Percentiles rank a stretch among this genome's conserved stretches.
phyloP scores from a whole-genome alignment of 768 basidiomycete genomes.

The Amanita thiersii region DNA sequence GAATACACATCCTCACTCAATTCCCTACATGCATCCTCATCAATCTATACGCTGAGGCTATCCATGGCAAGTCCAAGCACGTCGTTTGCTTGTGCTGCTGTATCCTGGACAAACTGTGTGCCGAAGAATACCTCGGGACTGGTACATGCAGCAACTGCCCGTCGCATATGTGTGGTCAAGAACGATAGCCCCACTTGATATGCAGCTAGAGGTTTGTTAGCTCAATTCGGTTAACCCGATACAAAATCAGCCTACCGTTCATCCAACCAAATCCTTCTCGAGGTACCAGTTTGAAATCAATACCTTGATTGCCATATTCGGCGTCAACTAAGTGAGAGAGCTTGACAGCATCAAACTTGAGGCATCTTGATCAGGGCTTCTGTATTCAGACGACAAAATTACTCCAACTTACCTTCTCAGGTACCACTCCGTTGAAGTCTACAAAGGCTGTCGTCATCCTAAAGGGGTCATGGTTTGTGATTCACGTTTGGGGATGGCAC shows the following conservation, averaged over 20 bases:
- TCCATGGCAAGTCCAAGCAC: slow-evolving; percentile 63
- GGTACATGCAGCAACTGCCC: slow-evolving; percentile 92
- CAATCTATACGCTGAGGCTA: slow-evolving; percentile 28
- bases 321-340: slow-evolving; percentile 95
- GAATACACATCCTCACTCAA: not conserved
- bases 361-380: slow-evolving; percentile 4
- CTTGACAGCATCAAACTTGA: slow-evolving; percentile 90
- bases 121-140: slow-evolving; percentile 88
- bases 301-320: slow-evolving; percentile 92
- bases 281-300: slow-evolving; percentile 97
- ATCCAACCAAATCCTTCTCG: slow-evolving; percentile 99
- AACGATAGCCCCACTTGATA: slow-evolving; percentile 97
- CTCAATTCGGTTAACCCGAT: slow-evolving; percentile 3
- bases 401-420: slow-evolving; percentile 70
- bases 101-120: slow-evolving; percentile 13
- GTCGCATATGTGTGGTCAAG: slow-evolving; percentile 88
- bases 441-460: slow-evolving; percentile 95
- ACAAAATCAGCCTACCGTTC: slow-evolving; percentile 59
- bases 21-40: not conserved
- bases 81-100: slow-evolving; percentile 31
- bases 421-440: slow-evolving; percentile 96
- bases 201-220: slow-evolving; percentile 46
- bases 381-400: not conserved
- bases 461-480: slow-evolving; percentile 2
- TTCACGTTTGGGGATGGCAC: not conserved